phyloP scores from a whole-genome alignment of 192 early-diverging fungal genomes.

The Coemansia sp. region DNA sequence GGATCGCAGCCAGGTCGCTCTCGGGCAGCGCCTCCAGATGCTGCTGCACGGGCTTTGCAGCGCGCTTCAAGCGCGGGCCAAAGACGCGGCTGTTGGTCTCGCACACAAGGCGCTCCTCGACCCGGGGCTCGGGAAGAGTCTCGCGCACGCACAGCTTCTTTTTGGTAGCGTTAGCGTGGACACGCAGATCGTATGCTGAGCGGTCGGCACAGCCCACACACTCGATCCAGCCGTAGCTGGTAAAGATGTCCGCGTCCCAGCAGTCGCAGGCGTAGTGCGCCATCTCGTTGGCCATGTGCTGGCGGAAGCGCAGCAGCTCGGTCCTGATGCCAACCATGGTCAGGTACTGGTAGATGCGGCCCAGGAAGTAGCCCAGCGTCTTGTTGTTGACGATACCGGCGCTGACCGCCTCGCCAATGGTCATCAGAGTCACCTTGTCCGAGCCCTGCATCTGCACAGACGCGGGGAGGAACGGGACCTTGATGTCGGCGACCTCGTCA shows the following conservation, averaged over 20 bases:
- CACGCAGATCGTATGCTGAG: constrained; percentile 93
- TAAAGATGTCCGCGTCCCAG: constrained; percentile 98
- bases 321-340: constrained; percentile 82
- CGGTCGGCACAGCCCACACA: constrained; percentile 99
- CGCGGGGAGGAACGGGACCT: constrained; percentile 71
- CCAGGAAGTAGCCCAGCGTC: constrained; percentile 98
- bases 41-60: constrained; percentile 82
- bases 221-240: constrained; percentile 97
- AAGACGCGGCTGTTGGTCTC: constrained; percentile 93
- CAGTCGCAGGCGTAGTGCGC: constrained; percentile 98
- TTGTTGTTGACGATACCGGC: constrained; percentile 87
- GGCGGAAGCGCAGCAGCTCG: constrained; percentile 86
- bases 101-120: constrained; percentile 68
- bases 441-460: constrained; percentile 71
- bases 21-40: constrained; percentile 58
- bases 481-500: constrained; percentile 71
- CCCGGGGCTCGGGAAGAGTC: constrained; percentile 71
- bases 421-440: constrained; percentile 61
- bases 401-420: constrained; percentile 89
- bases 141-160: constrained; percentile 94
- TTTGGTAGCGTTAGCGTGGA: constrained; percentile 82
- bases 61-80: constrained; percentile 89
- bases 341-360: constrained; percentile 89
- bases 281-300: constrained; percentile 99
- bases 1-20: constrained; percentile 53